phyloP scores from a whole-genome alignment of 2,329 filamentous ascomycete species.

The Paracoccidioides brasiliensis region DNA sequence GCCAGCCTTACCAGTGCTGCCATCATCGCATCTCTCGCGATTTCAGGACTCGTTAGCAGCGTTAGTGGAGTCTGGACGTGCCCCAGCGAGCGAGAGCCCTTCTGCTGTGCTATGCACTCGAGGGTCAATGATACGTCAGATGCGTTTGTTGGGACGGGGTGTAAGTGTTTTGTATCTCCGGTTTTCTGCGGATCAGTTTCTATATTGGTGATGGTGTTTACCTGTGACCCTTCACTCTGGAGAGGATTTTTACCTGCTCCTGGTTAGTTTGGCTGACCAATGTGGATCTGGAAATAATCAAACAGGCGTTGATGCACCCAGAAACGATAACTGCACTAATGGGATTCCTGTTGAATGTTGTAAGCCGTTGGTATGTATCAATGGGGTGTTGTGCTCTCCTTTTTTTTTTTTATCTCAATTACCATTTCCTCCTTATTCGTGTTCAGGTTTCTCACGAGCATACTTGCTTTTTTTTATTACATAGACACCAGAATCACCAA shows the following conservation, averaged over 20 bases:
- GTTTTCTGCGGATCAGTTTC: neutral
- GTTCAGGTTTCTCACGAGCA: neutral
- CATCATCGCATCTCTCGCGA: neutral
- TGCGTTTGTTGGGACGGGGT: neutral
- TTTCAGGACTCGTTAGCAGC: neutral
- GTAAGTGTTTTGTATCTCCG: neutral
- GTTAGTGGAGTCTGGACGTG: slow-evolving; percentile 10
- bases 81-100: slow-evolving; percentile 10
- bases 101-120: slow-evolving; percentile 7
- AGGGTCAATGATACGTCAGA: neutral
- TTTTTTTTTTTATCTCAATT: neutral
- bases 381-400: neutral
- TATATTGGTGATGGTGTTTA: neutral
- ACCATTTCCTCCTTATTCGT: neutral
- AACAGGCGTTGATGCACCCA: slow-evolving; percentile 5
- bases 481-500: neutral
- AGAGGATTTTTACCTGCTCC: neutral
- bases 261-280: neutral
- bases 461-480: neutral
- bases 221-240: neutral
- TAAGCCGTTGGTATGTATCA: slow-evolving; percentile 3
- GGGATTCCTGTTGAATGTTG: slow-evolving; percentile 6
- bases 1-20: neutral
- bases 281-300: neutral
- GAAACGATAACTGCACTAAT: slow-evolving; percentile 7